Evolutionary conservation across 2,329 filamentous ascomycete genomes (phyloP), one percentile per base, ranked within the genome.

Genomic region (Akanthomyces lecanii): DNA sequence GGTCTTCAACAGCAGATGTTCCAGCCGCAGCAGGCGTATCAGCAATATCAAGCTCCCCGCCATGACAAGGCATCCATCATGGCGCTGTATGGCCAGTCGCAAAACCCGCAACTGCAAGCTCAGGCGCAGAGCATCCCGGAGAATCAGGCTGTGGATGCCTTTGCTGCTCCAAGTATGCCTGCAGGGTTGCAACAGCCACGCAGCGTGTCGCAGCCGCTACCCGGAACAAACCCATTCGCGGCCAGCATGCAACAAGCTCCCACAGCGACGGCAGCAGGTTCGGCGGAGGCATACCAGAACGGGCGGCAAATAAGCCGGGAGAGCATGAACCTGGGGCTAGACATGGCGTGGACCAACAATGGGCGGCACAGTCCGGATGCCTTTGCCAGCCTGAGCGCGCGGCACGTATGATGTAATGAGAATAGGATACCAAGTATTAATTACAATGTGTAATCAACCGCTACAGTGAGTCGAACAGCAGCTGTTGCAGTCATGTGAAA

Each of bases 341-440:
- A 85, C 62, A 83, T 87, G 79, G 81, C 84, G 52, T 87, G 84
- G 84, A 81, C 80, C 69, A 88, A 87, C 68, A 88, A 87, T 68
- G 90, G 90, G 11, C 79, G 90, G 48, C 89, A 92, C 71, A 92
- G 89, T 69, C 90, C 90, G 4, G 90, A 93, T 74, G 90, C 90
- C 16, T 93, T 92, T 80, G 86, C 89, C 2, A 90, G 88, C 57
- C 77, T 93, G 66, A 91, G 89, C 69, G 85, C 89, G 59, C 78
- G 83, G 67, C 81, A 83, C 69, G 76, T 72, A 70, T 81, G 68
- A 76, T 71, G 62, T 73, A 66, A 75, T 65, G 64, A 67, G 45
- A 64, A 58, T 44, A 64, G 62, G 58, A 64, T 61, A 64, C 56
- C 50, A 57, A 56, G 16, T 40, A 54, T 36, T 61, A 61, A 44